Conservation (phyloP, 2,329 filamentous ascomycete genomes). For the Fusarium sp. region DNA sequence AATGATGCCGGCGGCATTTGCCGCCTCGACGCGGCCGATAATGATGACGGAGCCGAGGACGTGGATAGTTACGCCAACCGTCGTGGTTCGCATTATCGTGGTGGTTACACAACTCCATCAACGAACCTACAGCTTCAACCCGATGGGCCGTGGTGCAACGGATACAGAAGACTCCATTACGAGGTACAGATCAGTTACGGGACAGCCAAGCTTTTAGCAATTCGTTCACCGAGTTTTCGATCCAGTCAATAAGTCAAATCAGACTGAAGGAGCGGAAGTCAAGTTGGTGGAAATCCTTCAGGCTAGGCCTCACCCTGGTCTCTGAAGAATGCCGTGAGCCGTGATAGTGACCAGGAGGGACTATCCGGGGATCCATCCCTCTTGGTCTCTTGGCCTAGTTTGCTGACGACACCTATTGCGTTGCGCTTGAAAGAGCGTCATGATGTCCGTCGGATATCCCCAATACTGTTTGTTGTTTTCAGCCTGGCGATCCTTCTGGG, state of each 20-base stretch:
- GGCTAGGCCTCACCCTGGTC: not conserved
- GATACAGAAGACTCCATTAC: conserved; percentile 6
- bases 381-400: not conserved
- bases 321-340: not conserved
- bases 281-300: not conserved
- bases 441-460: not conserved
- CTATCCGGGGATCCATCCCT: not conserved
- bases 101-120: conserved; percentile 14
- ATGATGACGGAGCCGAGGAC: not conserved
- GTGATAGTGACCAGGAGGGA: not conserved
- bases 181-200: conserved; percentile 13
- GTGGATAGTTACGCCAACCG: not conserved
- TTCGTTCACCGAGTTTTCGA: not conserved
- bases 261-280: not conserved
- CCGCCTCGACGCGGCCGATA: conserved; percentile 4
- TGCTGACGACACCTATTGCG: not conserved
- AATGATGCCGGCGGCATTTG: not conserved
- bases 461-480: not conserved
- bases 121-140: conserved; percentile 13
- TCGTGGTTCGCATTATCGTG: conserved; percentile 5
- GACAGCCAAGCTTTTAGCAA: not conserved
- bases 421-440: not conserved
- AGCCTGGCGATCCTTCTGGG: not conserved
- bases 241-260: not conserved
- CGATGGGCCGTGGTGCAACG: conserved; percentile 14